These are phyloP conservation scores for Phytopythium vexans DNA, from an alignment of 352 stramenopile genomes.

Conservation along the genomic window DNA sequence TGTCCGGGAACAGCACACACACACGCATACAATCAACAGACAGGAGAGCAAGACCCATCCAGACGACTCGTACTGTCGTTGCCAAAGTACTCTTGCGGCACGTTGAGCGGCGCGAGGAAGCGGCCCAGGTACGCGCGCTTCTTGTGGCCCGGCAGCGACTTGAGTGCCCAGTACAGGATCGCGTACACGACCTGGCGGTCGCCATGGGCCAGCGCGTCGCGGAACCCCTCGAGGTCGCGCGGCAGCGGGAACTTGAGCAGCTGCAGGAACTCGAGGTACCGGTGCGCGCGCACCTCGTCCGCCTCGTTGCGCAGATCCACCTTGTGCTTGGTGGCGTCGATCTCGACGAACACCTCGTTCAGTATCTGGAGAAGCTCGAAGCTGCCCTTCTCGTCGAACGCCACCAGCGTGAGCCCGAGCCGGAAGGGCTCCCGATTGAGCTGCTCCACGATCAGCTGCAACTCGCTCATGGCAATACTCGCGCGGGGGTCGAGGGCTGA, in stretches of 20 bases:
- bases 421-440: constrained; percentile 93
- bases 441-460: constrained; percentile 91
- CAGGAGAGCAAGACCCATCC: background rate
- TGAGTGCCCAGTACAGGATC: constrained; percentile 91
- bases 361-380: constrained; percentile 93
- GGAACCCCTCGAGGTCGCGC: constrained; percentile 67
- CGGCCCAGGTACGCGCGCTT: constrained; percentile 93
- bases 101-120: constrained; percentile 91
- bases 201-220: constrained; percentile 72
- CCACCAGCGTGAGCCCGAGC: constrained; percentile 84
- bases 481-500: no score
- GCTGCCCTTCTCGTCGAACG: constrained; percentile 94
- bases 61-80: constrained; percentile 56
- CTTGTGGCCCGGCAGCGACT: constrained; percentile 81
- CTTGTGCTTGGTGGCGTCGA: constrained; percentile 78
- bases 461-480: constrained; percentile 75
- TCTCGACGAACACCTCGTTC: constrained; percentile 90
- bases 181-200: constrained; percentile 89
- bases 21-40: background rate
- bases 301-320: constrained; percentile 84
- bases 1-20: constrained; percentile 4
- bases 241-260: constrained; percentile 92
- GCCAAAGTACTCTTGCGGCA: constrained; percentile 92
- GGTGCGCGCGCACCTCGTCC: constrained; percentile 68
- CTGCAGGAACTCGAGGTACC: constrained; percentile 91